Evolutionary conservation across 225 moss, liverwort and hornwort species (phyloP), one percentile per base, ranked within the genome.

Genomic region (Climacium dendroides): DNA sequence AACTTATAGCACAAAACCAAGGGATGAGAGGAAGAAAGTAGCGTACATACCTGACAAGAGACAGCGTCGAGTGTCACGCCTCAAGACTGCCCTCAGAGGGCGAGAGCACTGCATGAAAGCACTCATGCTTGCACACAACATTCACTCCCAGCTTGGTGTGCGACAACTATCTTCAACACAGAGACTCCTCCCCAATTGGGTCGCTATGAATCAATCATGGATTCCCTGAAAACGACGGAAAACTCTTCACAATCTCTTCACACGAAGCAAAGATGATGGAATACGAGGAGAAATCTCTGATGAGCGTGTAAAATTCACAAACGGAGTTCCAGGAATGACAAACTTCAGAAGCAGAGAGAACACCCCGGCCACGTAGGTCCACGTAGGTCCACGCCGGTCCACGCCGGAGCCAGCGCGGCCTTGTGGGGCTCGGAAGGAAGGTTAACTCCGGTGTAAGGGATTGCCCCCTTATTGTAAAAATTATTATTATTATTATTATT

Each of bases 31-130:
- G 23, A 77, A 65, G 59, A 30, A 62, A 79, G 29, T 7, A 78
- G 71, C 7, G 60, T 59, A 63, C 85, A 54, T 89, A 92, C 91
- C 74, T 59, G 89, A 92, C 22, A 86, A 87, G 45, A 94, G 70
- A 70, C 57, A 88, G 57, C 82, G 84, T 58, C 89, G 88, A 79
- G 72, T 92, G 74, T 80, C 66, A 54, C 87, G 85, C 65, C 80
- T 80, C 59, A 84, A 83, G 20, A 87, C 59, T 67, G 82, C 83
- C 69, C 92, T 70, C 62, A 94, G 57, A 57, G 92, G 76, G 54
- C 90, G 92, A 63, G 90, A 85, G 87, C 61, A 90, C 26, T 87
- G 92, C 60, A 92, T 74, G 50, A 89, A 77, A 34, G 80, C 69
- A 71, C 80, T 87, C 90, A 92, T 89, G 41, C 53, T 60, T 10